A percentile compares a stretch with the other conserved stretches of the same genome.
Conservation (phyloP, 108 stramenopile species). For the Cyclostephanos invisitatus region DNA sequence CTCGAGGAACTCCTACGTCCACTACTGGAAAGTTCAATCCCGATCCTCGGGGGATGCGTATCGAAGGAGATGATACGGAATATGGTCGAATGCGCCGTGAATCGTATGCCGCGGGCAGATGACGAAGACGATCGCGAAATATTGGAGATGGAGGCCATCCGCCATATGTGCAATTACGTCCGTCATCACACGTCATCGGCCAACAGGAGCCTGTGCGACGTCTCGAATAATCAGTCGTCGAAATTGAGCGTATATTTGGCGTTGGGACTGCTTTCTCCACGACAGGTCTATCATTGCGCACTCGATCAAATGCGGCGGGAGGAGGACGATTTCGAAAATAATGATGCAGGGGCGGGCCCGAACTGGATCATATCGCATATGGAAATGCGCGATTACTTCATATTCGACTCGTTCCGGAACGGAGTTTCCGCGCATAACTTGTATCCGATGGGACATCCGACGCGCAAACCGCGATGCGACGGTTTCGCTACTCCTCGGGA, state of each 20-base stretch:
- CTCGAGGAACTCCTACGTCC: conserved; percentile 46
- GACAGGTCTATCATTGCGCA: conserved; percentile 47
- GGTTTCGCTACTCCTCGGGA: conserved; percentile 13
- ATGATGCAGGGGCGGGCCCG: conserved; percentile 25
- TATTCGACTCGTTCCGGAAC: conserved; percentile 55
- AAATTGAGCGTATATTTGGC: conserved; percentile 50
- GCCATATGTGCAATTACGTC: conserved; percentile 51
- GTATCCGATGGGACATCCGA: conserved; percentile 20
- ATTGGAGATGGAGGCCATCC: conserved; percentile 37
- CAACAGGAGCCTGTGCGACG: conserved; percentile 58
- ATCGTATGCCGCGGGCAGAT: background rate
- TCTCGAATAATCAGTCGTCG: conserved; percentile 58
- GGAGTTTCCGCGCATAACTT: conserved; percentile 28
- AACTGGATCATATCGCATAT: conserved; percentile 67
- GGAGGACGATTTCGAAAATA: conserved; percentile 15
- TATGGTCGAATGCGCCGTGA: conserved; percentile 21
- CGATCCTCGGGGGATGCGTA: conserved; percentile 36
- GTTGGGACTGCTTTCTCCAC: conserved; percentile 59
- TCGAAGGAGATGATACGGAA: conserved; percentile 21
- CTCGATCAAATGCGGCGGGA: conserved; percentile 36
- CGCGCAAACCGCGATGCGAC: conserved; percentile 12
- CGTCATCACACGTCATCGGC: conserved; percentile 51
- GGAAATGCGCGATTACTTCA: conserved; percentile 77
- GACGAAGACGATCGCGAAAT: conserved; percentile 1
- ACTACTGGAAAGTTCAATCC: conserved; percentile 22